Evolutionary conservation across 441 rosid species (phyloP).

Genomic region (Croton laevigatus): DNA sequence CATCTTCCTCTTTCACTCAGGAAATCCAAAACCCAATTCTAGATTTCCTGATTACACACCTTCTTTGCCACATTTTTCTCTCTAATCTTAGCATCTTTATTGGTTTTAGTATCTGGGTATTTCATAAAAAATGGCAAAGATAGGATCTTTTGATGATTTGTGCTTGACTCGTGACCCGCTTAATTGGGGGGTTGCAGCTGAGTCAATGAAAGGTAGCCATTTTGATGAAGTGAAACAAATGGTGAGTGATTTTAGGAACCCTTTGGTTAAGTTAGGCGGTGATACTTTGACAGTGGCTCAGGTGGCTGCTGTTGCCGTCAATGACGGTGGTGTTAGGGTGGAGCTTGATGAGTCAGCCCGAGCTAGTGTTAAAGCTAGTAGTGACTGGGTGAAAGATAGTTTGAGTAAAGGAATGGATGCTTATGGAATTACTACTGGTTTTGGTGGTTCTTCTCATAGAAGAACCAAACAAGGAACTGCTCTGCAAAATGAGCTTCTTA

Average conservation of each 20-base stretch:
- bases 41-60: no score
- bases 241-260: conserved; percentile 61
- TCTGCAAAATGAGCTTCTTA: conserved; percentile 59
- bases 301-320: conserved; percentile 53
- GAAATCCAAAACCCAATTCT: conserved; percentile 15
- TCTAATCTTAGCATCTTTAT: neutral
- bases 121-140: conserved; percentile 26
- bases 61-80: no score
- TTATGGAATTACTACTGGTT: conserved; percentile 77
- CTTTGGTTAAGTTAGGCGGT: conserved; percentile 59
- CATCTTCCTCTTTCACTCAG: conserved; percentile 29
- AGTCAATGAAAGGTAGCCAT: conserved; percentile 67
- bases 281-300: conserved; percentile 63
- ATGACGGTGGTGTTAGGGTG: conserved; percentile 34
- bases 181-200: conserved; percentile 66
- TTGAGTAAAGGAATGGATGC: conserved; percentile 68
- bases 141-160: conserved; percentile 28
- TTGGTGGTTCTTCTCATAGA: conserved; percentile 74
- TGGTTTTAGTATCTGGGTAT: conserved; percentile 8
- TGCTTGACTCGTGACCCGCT: conserved; percentile 39
- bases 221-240: conserved; percentile 67
- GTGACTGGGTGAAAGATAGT: conserved; percentile 82
- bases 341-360: conserved; percentile 61
- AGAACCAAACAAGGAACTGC: conserved; percentile 73
- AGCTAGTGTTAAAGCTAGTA: conserved; percentile 66